Evolutionary conservation across 352 stramenopile species (phyloP).

Genomic region (Globisporangium paroecandrum): DNA sequence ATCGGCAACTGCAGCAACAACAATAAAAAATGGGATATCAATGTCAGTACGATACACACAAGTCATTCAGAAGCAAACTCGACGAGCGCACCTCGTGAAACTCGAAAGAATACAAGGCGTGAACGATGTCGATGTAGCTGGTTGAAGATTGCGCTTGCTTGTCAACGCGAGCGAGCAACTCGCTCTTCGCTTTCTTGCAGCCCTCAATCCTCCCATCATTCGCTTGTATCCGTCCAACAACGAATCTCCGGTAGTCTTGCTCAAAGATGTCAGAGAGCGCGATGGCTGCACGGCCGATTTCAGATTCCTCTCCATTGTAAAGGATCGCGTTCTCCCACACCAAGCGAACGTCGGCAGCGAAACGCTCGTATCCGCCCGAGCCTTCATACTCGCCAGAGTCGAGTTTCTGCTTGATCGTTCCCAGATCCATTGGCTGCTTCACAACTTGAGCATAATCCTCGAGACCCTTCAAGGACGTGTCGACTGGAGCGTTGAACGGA

Average conservation of each 20-base stretch:
- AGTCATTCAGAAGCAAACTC: neutral
- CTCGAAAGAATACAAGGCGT: slow-evolving; percentile 67
- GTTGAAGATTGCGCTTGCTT: slow-evolving; percentile 28
- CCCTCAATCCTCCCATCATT: slow-evolving; percentile 58
- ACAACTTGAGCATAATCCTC: slow-evolving; percentile 86
- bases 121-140: slow-evolving; percentile 55
- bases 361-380: slow-evolving; percentile 47
- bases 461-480: slow-evolving; percentile 70
- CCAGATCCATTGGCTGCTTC: slow-evolving; percentile 89
- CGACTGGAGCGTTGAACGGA: slow-evolving; percentile 83
- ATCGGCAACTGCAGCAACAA: slow-evolving; percentile 35
- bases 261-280: slow-evolving; percentile 79
- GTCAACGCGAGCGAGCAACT: slow-evolving; percentile 22
- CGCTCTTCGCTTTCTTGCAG: slow-evolving; percentile 38
- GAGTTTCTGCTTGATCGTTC: slow-evolving; percentile 80
- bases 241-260: slow-evolving; percentile 77
- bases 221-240: slow-evolving; percentile 49
- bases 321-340: slow-evolving; percentile 82
- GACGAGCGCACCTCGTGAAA: slow-evolving; percentile 49
- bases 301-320: slow-evolving; percentile 80
- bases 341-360: slow-evolving; percentile 73
- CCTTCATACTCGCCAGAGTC: slow-evolving; percentile 74
- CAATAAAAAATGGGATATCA: neutral
- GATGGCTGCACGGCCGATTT: slow-evolving; percentile 63
- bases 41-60: neutral